Conservation (phyloP, 805 yeast genomes). For the Hanseniaspora singularis region DNA sequence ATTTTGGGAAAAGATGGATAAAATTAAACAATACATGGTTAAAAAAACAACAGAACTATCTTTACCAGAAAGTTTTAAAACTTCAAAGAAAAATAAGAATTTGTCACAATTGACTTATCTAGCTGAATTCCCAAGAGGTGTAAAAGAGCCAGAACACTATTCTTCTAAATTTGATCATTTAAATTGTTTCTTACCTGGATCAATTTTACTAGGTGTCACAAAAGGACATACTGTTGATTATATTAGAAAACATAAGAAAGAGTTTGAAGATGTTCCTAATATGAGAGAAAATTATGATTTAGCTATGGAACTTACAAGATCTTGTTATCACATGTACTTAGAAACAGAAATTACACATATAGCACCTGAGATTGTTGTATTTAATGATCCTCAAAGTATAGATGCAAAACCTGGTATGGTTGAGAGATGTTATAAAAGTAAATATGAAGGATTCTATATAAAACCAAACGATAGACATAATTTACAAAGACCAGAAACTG, state of each 20-base stretch:
- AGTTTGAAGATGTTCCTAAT: slow-evolving; percentile 44
- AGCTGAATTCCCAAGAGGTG: slow-evolving; percentile 66
- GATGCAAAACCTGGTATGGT: slow-evolving; percentile 13
- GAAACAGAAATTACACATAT: slow-evolving; percentile 61
- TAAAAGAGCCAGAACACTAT: slow-evolving; percentile 33
- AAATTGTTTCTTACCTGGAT: slow-evolving; percentile 84
- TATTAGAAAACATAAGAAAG: slow-evolving; percentile 38
- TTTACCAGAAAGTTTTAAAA: not conserved
- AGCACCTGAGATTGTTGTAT: slow-evolving; percentile 79
- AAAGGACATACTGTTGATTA: slow-evolving; percentile 44
- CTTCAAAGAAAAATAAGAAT: not conserved
- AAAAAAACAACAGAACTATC: slow-evolving; percentile 45
- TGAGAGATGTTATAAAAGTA: slow-evolving; percentile 26
- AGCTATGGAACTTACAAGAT: slow-evolving; percentile 61
- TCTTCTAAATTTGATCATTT: slow-evolving; percentile 75
- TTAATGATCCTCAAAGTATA: slow-evolving; percentile 33
- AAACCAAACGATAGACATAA: slow-evolving; percentile 69
- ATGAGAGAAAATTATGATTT: slow-evolving; percentile 53
- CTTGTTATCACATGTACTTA: slow-evolving; percentile 77
- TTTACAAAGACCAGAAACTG: slow-evolving; percentile 87
- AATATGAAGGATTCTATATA: slow-evolving; percentile 47
- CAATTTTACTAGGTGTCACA: slow-evolving; percentile 81
- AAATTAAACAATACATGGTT: slow-evolving; percentile 59
- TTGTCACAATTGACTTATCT: slow-evolving; percentile 40
- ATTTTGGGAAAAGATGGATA: slow-evolving; percentile 67